Conservation (phyloP, 352 stramenopile genomes). For the Thalassiosira oceanica region DNA sequence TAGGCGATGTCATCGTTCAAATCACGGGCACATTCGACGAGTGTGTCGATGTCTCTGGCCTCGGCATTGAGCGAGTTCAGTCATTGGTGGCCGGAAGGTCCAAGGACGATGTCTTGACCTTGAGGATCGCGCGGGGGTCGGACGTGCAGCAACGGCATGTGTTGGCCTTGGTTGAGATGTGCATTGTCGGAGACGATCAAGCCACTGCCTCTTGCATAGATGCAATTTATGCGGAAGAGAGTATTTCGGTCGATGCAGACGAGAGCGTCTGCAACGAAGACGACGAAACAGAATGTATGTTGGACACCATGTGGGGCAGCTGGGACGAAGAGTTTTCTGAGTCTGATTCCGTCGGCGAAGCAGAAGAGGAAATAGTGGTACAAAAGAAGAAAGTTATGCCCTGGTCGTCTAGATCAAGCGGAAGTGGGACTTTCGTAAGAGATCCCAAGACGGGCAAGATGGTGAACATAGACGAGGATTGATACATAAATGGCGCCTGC, state of each 20-base stretch:
- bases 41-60: conserved; percentile 44
- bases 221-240: conserved; percentile 21
- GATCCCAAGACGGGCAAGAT: conserved; percentile 76
- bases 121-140: conserved; percentile 61
- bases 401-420: conserved; percentile 68
- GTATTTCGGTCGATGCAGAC: conserved; percentile 26
- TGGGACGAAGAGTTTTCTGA: conserved; percentile 41
- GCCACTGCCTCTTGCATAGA: conserved; percentile 51
- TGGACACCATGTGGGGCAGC: conserved; percentile 52
- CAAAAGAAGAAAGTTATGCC: conserved; percentile 55
- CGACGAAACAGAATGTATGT: conserved; percentile 46
- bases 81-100: conserved; percentile 49
- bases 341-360: conserved; percentile 8
- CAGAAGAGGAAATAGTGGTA: conserved; percentile 28
- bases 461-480: conserved; percentile 75
- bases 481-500: too few relatives aligned
- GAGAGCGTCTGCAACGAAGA: conserved; percentile 34
- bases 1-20: conserved; percentile 72
- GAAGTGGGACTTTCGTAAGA: conserved; percentile 69
- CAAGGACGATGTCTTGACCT: conserved; percentile 46
- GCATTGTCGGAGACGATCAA: conserved; percentile 40
- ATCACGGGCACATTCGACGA: conserved; percentile 68
- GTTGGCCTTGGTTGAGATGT: conserved; percentile 65
- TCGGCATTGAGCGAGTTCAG: conserved; percentile 58
- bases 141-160: conserved; percentile 67